A percentile compares a stretch with the other conserved stretches of the same genome.
phyloP scores from a whole-genome alignment of 1,284 basidiomycete genomes.

The Boletellus sp. region DNA sequence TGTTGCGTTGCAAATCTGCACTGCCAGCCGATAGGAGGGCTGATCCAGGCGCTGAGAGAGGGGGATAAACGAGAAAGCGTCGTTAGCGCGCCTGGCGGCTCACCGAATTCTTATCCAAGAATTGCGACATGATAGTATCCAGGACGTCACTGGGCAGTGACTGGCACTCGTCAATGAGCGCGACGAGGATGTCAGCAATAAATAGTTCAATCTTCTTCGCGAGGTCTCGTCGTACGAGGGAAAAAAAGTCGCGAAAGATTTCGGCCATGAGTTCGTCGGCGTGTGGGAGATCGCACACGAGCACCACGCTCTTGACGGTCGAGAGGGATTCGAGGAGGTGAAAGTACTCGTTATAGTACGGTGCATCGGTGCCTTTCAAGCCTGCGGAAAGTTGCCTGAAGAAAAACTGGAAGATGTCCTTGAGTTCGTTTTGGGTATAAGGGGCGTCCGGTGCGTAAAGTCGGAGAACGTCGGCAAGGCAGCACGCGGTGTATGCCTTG shows the following conservation, averaged over 20 bases:
- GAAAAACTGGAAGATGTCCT: slow-evolving; percentile 96
- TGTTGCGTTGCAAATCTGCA: slow-evolving; percentile 81
- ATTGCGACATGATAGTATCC: slow-evolving; percentile 82
- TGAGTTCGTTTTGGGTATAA: slow-evolving; percentile 82
- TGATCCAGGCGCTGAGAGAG: slow-evolving; percentile 61
- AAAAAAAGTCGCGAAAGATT: slow-evolving; percentile 83
- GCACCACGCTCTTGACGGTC: slow-evolving; percentile 90
- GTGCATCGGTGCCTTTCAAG: slow-evolving; percentile 66
- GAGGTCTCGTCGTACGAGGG: slow-evolving; percentile 75
- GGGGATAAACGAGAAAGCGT: slow-evolving; percentile 1
- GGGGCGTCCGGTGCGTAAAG: slow-evolving; percentile 97
- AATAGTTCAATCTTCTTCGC: slow-evolving; percentile 88
- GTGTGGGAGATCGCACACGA: slow-evolving; percentile 87
- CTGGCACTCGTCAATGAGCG: slow-evolving; percentile 84
- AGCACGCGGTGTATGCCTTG: slow-evolving; percentile 91
- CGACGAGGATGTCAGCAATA: slow-evolving; percentile 85
- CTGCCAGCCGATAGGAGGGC: slow-evolving; percentile 81
- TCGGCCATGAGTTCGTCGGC: slow-evolving; percentile 84
- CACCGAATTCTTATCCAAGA: slow-evolving; percentile 73
- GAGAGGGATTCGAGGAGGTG: slow-evolving; percentile 90
- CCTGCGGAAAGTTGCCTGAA: slow-evolving; percentile 77
- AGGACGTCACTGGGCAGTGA: slow-evolving; percentile 76
- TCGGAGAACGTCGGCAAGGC: slow-evolving; percentile 89
- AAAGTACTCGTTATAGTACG: slow-evolving; percentile 88
- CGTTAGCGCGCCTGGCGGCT: slow-evolving; percentile 18